Percentiles rank a stretch among this genome's conserved stretches.
Conservation (phyloP, 2,329 filamentous ascomycete genomes). For the Aspergillus thermomutatus region DNA sequence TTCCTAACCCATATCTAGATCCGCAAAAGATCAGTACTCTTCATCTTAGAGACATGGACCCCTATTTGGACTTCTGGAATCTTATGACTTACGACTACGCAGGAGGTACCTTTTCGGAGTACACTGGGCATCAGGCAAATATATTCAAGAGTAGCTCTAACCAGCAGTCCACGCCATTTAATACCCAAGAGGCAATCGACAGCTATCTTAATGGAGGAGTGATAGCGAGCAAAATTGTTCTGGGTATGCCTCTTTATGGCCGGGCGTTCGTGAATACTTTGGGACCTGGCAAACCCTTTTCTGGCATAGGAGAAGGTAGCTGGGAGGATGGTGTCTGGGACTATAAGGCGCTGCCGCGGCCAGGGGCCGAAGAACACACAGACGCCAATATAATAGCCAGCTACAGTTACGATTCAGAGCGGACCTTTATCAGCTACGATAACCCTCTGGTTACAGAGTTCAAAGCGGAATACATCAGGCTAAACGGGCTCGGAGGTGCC, state of each 20-base stretch:
- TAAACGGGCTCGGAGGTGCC: conserved; percentile 70
- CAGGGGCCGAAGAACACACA: conserved; percentile 58
- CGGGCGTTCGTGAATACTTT: conserved; percentile 77
- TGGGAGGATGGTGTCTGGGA: conserved; percentile 88
- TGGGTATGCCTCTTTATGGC: conserved; percentile 91
- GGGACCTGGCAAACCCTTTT: conserved; percentile 67
- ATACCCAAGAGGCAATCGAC: conserved; percentile 65
- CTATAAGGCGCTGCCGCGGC: conserved; percentile 75
- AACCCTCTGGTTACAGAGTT: conserved; percentile 61
- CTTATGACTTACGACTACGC: conserved; percentile 83
- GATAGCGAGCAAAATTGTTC: conserved; percentile 66
- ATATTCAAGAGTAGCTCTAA: conserved; percentile 58
- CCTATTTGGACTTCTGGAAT: conserved; percentile 52
- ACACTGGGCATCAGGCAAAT: conserved; percentile 77
- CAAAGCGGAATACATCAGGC: conserved; percentile 70
- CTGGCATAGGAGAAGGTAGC: conserved; percentile 70
- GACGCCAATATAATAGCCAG: conserved; percentile 63
- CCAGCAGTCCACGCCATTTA: conserved; percentile 71
- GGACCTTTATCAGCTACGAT: conserved; percentile 72
- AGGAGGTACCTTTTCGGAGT: conserved; percentile 68
- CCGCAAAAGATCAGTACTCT: conserved; percentile 17
- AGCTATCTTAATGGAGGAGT: conserved; percentile 67
- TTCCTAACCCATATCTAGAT: not conserved
- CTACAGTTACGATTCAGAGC: conserved; percentile 65
- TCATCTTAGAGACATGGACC: conserved; percentile 44